A percentile compares a stretch with the other conserved stretches of the same genome.
Conservation (phyloP, 176 grass and related monocot genomes). For the Ensete ventricosum region DNA sequence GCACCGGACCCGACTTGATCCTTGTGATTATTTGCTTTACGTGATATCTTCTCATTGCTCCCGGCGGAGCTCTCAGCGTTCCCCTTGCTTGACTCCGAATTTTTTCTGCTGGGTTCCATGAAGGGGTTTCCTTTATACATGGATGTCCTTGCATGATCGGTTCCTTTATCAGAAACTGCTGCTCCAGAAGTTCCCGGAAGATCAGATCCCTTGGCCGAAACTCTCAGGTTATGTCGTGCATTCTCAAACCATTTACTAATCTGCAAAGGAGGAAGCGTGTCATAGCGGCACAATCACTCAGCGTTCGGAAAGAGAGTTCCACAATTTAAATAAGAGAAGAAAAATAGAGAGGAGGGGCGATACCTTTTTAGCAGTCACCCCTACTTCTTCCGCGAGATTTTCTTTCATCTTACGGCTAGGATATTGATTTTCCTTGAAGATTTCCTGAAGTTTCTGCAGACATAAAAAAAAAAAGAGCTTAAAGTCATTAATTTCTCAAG, state of each 20-base stretch:
- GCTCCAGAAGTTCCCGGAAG: neutral
- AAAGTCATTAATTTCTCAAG: neutral
- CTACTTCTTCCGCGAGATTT: slow-evolving; percentile 47
- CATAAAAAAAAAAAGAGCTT: neutral
- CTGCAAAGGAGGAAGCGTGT: neutral
- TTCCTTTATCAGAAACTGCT: neutral
- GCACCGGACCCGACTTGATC: too few species aligned
- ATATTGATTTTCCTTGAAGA: slow-evolving; percentile 49
- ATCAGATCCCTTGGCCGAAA: neutral
- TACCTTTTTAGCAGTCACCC: slow-evolving; percentile 56
- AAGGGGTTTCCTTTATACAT: neutral
- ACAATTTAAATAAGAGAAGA: neutral
- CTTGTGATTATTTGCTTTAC: too few species aligned
- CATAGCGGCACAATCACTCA: neutral
- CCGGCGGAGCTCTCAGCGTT: neutral
- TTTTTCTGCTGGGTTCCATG: neutral
- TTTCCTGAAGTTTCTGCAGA: slow-evolving; percentile 36
- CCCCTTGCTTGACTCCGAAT: neutral
- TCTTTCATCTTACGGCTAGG: slow-evolving; percentile 44
- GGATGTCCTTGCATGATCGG: neutral
- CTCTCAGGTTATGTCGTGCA: neutral
- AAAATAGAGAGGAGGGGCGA: slow-evolving; percentile 3
- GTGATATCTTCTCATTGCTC: neutral
- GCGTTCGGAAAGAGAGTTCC: too few species aligned
- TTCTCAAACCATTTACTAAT: slow-evolving; percentile 19